These are phyloP conservation scores for Tillandsia leiboldiana DNA, from an alignment of 176 grass and related monocot genomes.

Conservation along the genomic window DNA sequence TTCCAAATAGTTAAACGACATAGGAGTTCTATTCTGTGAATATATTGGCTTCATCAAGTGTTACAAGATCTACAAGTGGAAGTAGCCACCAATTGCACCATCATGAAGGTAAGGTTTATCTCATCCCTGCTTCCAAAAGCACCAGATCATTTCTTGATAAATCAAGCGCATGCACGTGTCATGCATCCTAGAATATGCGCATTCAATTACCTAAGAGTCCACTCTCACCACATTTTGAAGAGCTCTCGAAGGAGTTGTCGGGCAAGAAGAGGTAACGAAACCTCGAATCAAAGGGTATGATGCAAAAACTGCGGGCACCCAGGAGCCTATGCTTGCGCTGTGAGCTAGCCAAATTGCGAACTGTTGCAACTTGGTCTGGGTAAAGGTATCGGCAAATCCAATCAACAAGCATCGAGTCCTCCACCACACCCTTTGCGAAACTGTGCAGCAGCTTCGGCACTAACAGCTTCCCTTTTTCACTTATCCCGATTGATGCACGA, in stretches of 20 bases:
- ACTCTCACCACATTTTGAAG: not conserved
- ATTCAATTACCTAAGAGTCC: too few species aligned
- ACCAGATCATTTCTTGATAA: too few species aligned
- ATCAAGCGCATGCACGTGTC: too few species aligned
- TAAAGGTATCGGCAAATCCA: constrained; percentile 82
- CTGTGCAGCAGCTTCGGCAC: constrained; percentile 76
- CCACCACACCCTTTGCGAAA: constrained; percentile 66
- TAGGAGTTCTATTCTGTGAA: not conserved
- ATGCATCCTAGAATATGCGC: too few species aligned
- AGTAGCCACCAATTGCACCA: not conserved
- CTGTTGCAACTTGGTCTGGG: constrained; percentile 41
- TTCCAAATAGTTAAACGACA: too few species aligned
- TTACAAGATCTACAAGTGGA: not conserved
- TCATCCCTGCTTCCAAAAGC: not conserved
- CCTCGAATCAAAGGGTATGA: constrained; percentile 5
- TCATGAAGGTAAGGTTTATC: not conserved
- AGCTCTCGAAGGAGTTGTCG: not conserved
- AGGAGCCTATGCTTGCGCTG: constrained; percentile 9
- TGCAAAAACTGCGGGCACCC: constrained; percentile 1
- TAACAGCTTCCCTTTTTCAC: constrained; percentile 70
- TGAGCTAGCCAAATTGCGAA: constrained; percentile 1
- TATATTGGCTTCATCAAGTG: not conserved
- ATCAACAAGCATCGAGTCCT: constrained; percentile 69
- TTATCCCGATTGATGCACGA: constrained; percentile 58
- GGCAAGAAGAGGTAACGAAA: constrained; percentile 12